Conservation (phyloP, 495 filamentous ascomycete species). For the Astrothelium macrocarpum region DNA sequence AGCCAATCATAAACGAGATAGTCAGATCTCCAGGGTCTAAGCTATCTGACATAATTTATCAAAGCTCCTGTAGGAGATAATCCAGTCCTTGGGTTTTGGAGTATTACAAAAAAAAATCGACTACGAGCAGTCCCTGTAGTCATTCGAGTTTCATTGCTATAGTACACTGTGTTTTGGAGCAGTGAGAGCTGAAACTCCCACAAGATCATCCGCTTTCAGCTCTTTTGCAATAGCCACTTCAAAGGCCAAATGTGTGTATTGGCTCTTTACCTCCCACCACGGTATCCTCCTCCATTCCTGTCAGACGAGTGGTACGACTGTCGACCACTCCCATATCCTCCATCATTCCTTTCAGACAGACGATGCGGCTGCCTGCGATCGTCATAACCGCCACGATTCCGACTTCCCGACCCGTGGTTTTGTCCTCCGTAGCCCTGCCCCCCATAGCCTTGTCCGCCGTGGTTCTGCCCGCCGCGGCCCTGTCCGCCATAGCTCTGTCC, state of each 20-base stretch:
- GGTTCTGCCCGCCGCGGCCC: background rate
- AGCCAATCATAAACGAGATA: background rate
- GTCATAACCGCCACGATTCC: background rate
- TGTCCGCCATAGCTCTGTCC: constrained; percentile 3
- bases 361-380: background rate
- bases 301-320: background rate
- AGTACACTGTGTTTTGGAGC: too few relatives aligned
- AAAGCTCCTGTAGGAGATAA: background rate
- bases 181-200: too few relatives aligned
- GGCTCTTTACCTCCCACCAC: constrained; percentile 1
- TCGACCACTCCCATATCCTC: background rate
- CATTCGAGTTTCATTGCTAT: too few relatives aligned
- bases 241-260: too few relatives aligned
- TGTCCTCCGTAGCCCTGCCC: constrained; percentile 5
- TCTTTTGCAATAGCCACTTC: too few relatives aligned
- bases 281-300: background rate
- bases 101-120: too few relatives aligned
- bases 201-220: too few relatives aligned
- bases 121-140: too few relatives aligned
- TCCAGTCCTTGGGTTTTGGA: too few relatives aligned
- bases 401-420: background rate
- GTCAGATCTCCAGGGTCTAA: background rate
- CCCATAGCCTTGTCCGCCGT: constrained; percentile 5
- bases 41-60: background rate
- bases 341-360: background rate